Base-by-base conservation (phyloP, 2,329 filamentous ascomycete genomes). In the Arachnomyces sp. region DNA sequence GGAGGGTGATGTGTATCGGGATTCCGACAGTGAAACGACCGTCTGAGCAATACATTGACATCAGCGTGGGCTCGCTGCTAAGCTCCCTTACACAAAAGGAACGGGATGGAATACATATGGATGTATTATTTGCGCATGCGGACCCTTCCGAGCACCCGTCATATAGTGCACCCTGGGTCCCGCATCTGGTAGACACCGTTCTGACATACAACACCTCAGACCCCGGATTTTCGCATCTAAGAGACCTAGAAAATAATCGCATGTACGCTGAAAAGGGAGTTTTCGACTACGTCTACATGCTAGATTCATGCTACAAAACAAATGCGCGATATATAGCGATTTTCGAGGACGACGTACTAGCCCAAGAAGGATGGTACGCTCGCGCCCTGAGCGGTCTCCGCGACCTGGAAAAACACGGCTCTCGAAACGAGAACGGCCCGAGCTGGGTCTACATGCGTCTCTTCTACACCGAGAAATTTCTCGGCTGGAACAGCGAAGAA, bases 271-370 rank as follows among this genome's bases (percentile, higher is more conserved):
- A 55, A 33, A 63, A 62, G 38, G 54, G 55, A 3, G 53, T 63
- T 3, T 57, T 55, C 31, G 59, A 62, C 37, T 63, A 62, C 36
- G 48, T 49, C 25, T 56, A 62, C 38, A 48, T 50, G 2, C 39
- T 65, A 3, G 36, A 50, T 4, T 25, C 43, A 25, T 64, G 60
- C 42, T 48, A 57, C 13, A 17, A 49, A 6, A 55, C 52, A 3
- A 49, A 48, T 4, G 53, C 59, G 1, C 53, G 55, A 3, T 64
- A 61, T 37, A 62, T 57, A 13, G 49, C 50, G 9, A 53, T 64
- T 4, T 58, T 63, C 40, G 61, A 64, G 43, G 61, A 64, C 45
- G 59, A 64, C 32, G 56, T 63, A 29, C 54, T 63, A 16, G 46
- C 62, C 13, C 59, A 59, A 2, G 54, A 60, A n/a, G 60, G 60